Evolutionary conservation across 78 protist genomes (phyloP), one percentile per base, ranked within the genome.

Genomic region (Tieghemostelium lacteum): DNA sequence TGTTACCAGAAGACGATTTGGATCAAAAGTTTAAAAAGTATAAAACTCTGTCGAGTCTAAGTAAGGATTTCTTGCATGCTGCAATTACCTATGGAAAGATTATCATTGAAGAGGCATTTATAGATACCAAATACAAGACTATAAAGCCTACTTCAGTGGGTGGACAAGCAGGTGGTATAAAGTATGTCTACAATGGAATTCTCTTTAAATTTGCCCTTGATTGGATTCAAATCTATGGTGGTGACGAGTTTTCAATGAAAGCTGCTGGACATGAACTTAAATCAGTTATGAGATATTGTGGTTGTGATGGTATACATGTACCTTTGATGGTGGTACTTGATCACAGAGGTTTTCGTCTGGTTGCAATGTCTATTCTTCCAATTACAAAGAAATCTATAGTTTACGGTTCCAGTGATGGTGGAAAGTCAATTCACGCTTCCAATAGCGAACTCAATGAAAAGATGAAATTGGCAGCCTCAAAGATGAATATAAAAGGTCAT

Each of bases 81-180:
- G 96, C 96, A 0, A 72, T 54, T 34, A 74, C 92, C 0, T 93
- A 85, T 87, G 96, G 96, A 36, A 76, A 85, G 73, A 75, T 93
- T 50, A 93, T 93, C 39, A 85, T 93, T 39, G 74, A 88, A 24
- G 96, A 93, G 40, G 78, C 86, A 57, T 91, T 66, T 50, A 40
- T 91, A 28, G 86, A 69, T 26, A 24, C 49, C 3, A 31, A 54
- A n/a, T 76, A 33, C 70, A 75, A 76, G 39, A 91, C 94, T 6
- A 91, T 91, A 19, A 77, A 61, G 34, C 52, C 89, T 0, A 64
- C 52, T 16, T 63, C 78, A 28, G 37, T 75, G 0, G 87, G 75
- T n/a, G 93, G 87, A 22, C 58, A 75, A 12, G 89, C 94, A 0
- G 88, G 88, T 54, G 94, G 94, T 20, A 75, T 54, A 2, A 91